Base-by-base conservation (phyloP, 2,329 filamentous ascomycete genomes). In the Chaetothyriales sp. region DNA sequence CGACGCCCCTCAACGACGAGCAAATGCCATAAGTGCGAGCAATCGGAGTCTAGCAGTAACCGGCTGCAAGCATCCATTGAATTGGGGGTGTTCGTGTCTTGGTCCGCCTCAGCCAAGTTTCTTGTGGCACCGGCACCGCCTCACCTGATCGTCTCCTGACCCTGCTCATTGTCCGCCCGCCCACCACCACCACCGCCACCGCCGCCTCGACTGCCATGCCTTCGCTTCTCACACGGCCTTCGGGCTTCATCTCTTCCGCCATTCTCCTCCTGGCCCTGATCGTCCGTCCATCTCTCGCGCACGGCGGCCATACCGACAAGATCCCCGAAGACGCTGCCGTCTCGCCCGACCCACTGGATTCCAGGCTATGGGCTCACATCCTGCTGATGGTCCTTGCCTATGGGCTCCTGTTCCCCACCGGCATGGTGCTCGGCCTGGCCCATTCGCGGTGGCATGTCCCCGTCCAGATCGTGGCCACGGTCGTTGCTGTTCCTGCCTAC, bases 371-470 rank as follows among this genome's bases (percentile, higher is more conserved):
- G 92, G 75, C 83, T 59, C 92, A 98, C 69, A 96, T 98, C 62
- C 75, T 95, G 53, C 68, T 94, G 45, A 89, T 95, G 75, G 83
- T 81, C 65, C 63, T 92, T 52, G 80, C 88, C 52, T 96, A 93
- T 73, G 92, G 92, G 55, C 75, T 98, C 59, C 78, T 96, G 53
- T 96, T 95, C 63, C 92, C 92, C 9, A 75, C 86, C 15, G 92
- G 92, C 60, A 96, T 98, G 90, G 88, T 96, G 43, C 73, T 95
- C 18, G 90, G 90, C 53, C 89, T 98, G 53, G 80, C 84, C 57
- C 87, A 86, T 55, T 94, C 83, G 54, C 80, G 86, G 68, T 96
- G 87, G 86, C 92, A 98, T 70, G 90, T 96, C 48, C 90, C 92
- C 5, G 72, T 87, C 2, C 92, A 98, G 67, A 75, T 83, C 25